Evolutionary conservation across 495 filamentous ascomycete species (phyloP).

Genomic region (Hyaloscypha finlandica): DNA sequence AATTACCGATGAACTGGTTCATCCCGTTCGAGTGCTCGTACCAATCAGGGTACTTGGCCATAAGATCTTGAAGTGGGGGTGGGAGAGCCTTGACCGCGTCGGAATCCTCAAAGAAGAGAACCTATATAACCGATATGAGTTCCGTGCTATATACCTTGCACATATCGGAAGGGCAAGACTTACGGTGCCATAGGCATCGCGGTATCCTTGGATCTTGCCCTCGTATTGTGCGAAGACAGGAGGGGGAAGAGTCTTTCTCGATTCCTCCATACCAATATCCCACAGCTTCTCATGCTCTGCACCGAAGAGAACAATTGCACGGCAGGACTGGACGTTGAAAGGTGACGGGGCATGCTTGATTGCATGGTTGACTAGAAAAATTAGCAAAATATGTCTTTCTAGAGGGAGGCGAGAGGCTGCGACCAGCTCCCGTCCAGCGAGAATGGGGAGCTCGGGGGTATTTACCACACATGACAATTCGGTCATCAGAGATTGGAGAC

Average conservation of each 20-base stretch:
- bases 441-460: conserved; percentile 23
- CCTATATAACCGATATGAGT: conserved; percentile 32
- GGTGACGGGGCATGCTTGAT: conserved; percentile 58
- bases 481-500: conserved; percentile 50
- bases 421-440: no score
- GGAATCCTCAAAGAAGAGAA: conserved; percentile 66
- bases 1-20: conserved; percentile 55
- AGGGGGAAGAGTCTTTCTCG: conserved; percentile 55
- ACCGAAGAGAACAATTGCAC: conserved; percentile 61
- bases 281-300: conserved; percentile 66
- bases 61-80: conserved; percentile 50
- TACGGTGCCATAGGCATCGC: conserved; percentile 59
- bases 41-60: conserved; percentile 29
- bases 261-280: conserved; percentile 52
- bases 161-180: conserved; percentile 20
- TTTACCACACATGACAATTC: conserved; percentile 57
- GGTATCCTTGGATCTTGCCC: conserved; percentile 50
- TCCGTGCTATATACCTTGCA: background rate
- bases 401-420: no score
- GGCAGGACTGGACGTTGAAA: conserved; percentile 68
- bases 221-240: conserved; percentile 52
- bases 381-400: no score
- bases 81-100: conserved; percentile 31
- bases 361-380: conserved; percentile 16
- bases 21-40: conserved; percentile 63